Percentiles rank a stretch among this genome's conserved stretches.
Conservation (phyloP, 257 asterid species). For the Petunia secreta region DNA sequence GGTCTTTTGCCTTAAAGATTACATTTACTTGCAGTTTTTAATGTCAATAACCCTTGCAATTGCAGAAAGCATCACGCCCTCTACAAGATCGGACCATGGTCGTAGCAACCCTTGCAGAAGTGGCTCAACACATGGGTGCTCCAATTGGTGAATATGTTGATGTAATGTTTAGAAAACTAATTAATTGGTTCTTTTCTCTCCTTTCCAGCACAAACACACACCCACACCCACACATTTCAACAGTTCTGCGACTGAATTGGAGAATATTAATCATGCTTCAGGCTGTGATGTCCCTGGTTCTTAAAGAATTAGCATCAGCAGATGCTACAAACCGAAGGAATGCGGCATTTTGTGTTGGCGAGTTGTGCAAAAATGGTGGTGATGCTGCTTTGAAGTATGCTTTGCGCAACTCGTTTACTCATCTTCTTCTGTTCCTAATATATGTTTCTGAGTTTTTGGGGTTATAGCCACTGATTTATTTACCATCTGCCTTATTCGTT, state of each 20-base stretch:
- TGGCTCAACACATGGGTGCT: constrained; percentile 97
- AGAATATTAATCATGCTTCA: constrained; percentile 43
- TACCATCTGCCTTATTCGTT: constrained; percentile 13
- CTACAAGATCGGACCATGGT: constrained; percentile 96
- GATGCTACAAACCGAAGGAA: constrained; percentile 90
- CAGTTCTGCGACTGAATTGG: constrained; percentile 29
- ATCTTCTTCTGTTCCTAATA: constrained; percentile 22
- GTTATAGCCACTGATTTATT: constrained; percentile 19
- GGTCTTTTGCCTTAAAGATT: constrained; percentile 22
- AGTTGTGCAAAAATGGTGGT: constrained; percentile 96
- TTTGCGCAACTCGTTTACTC: constrained; percentile 26
- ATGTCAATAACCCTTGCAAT: constrained; percentile 24
- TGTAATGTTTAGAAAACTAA: constrained; percentile 45
- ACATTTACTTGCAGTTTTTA: not conserved
- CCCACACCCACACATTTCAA: not conserved
- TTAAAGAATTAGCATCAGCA: constrained; percentile 83
- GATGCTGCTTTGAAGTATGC: constrained; percentile 80
- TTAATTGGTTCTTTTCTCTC: constrained; percentile 6
- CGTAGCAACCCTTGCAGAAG: constrained; percentile 98
- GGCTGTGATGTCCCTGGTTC: constrained; percentile 87
- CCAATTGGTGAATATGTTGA: constrained; percentile 88
- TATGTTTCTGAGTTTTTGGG: not conserved
- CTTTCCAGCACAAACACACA: not conserved
- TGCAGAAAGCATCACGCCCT: constrained; percentile 90
- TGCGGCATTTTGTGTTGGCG: constrained; percentile 98